Base-by-base conservation (phyloP, 768 basidiomycete species). In the Roridomyces roridus region DNA sequence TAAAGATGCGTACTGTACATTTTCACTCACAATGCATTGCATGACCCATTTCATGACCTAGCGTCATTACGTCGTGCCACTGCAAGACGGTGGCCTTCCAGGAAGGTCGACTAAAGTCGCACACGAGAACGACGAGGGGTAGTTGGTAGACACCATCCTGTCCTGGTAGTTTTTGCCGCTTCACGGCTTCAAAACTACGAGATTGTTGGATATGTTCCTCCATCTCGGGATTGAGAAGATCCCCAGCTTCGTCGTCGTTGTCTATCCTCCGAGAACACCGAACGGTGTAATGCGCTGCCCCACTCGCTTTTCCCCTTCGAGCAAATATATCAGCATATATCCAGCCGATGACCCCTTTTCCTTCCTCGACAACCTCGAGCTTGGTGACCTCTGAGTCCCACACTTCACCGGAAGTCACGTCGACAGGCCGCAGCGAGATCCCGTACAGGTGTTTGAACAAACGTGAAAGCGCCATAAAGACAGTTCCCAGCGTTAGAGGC, bases 31-130 rank as follows among this genome's bases (percentile, higher is more conserved):
- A 99, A 70, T 99, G 97, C 85, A 99, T 94, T 11, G 97, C 97
- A 74, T 99, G 97, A 1, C 97, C 97, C 94, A 98, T 97, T 75
- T 99, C 97, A 66, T 99, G 97, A 75, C 95, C 97, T 21, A 98
- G 76, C 2, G 96, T 98, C 69, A 91, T 79, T 9, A 98, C 92
- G 64, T 98, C 95, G 64, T 91, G 89, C 95, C 96, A 98, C 53
- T 88, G 86, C 20, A 99, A 74, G 46, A 88, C 72, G 0, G 92
- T 87, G 6, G 92, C 88, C 89, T 12, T 78, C 74, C n/a, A 80
- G 72, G 17, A 80, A 59, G 91, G 87, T 25, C 78, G 81, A 20
- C 83, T 76, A 65, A 98, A 97, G 66, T 96, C 96, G 65, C 92
- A 96, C 7, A 95, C 75, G 12, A 99, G 74, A 5, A 97, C 97